Evolutionary conservation across 2,329 filamentous ascomycete species (phyloP), one percentile per base, ranked within the genome.

Genomic region (Herpotrichia juniperi): DNA sequence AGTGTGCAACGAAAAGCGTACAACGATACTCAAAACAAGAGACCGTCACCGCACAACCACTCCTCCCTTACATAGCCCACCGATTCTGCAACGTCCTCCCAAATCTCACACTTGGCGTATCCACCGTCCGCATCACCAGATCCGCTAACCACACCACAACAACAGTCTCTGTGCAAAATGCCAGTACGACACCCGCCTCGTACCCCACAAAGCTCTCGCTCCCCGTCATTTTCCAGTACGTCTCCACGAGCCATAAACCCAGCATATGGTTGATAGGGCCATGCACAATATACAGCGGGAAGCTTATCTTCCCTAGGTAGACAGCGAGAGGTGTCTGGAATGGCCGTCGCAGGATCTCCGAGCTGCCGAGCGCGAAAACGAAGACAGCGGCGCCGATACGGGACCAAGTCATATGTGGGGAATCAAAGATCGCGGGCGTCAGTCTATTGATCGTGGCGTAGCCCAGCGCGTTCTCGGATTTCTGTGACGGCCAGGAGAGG

Each of bases 101-200:
- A 58, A 84, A 77, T 44, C 74, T 76, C 7, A 83, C 74, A 63
- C 78, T 76, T 1, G 78, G 79, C 3, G 74, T 68, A 66, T 87
- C 85, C 5, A 87, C 75, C 1, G 70, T 69, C 24, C 83, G 76
- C 81, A 83, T 86, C 61, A 86, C 86, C 3, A 87, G 50, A 66
- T 87, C 84, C 1, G 81, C 80, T 4, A 78, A 74, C 78, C 83
- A 86, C 5, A 86, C 73, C 0, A 80, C 73, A 1, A 75, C 50
- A 3, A 72, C 61, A 4, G 63, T 66, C 2, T 76, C 45, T 4
- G 74, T 44, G 12, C 66, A 56, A 14, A 80, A 61, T n/a, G 77
- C 77, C 2, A 76, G 21, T 4, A 74, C 42, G 66, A 80, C 74
- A 16, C 71, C 59, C 9, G 72, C 22, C 71, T 56, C 56, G 66